Evolutionary conservation across 2,329 filamentous ascomycete genomes (phyloP).

Genomic region (Exserohilum rostratum): DNA sequence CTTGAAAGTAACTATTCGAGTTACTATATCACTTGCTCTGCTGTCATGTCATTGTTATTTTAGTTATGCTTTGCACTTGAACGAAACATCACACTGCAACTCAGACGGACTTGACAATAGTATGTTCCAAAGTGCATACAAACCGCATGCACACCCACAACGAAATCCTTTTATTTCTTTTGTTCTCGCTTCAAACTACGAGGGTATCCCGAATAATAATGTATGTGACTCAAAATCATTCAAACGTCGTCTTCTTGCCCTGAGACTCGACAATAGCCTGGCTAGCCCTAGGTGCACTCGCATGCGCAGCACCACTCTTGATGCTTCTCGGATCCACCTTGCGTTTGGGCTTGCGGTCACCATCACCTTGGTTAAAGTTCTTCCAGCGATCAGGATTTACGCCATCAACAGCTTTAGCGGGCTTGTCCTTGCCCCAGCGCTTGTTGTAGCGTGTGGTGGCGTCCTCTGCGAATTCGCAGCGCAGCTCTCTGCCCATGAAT

Average conservation of each 20-base stretch:
- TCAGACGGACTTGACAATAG: no score
- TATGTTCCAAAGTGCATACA: no score
- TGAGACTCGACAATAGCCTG: conserved; percentile 78
- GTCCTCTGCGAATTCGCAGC: conserved; percentile 94
- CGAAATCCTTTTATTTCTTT: no score
- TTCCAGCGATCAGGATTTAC: conserved; percentile 38
- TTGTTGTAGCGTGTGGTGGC: conserved; percentile 90
- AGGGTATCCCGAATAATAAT: neutral
- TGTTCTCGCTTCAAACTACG: no score
- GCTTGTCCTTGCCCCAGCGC: conserved; percentile 78
- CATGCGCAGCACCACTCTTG: conserved; percentile 52
- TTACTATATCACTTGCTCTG: no score
- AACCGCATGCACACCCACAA: no score
- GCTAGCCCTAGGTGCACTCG: conserved; percentile 67
- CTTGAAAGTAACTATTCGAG: no score
- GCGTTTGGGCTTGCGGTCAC: conserved; percentile 35
- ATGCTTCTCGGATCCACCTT: conserved; percentile 55
- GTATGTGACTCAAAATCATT: conserved; percentile 47
- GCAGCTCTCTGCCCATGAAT: conserved; percentile 77
- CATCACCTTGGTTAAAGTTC: conserved; percentile 36
- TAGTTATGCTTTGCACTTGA: no score
- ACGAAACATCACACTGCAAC: no score
- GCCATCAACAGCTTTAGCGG: conserved; percentile 39
- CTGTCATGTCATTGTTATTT: no score
- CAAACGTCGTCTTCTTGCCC: conserved; percentile 84